Evolutionary conservation across 352 stramenopile species (phyloP).

Genomic region (Pythium rishiriense): DNA sequence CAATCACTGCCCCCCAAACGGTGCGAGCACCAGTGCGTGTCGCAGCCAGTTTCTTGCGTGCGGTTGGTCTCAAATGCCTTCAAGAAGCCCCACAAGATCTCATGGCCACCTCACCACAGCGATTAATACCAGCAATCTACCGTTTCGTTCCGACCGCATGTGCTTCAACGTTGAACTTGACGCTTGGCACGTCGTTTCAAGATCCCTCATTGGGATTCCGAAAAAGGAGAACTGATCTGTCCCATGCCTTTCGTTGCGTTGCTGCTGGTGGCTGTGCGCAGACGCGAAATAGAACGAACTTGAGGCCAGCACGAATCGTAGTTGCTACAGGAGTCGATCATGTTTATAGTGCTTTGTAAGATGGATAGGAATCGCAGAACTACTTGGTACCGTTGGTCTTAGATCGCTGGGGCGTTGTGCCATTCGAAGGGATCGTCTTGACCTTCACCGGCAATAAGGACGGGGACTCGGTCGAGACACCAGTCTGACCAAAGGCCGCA

Average conservation of each 20-base stretch:
- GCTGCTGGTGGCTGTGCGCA: too few species aligned
- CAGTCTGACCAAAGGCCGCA: constrained; percentile 2
- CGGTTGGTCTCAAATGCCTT: too few species aligned
- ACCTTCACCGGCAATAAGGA: background rate
- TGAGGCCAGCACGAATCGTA: too few species aligned
- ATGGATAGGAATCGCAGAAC: too few species aligned
- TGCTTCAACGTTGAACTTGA: constrained; percentile 7
- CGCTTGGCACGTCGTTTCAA: background rate
- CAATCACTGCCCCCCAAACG: background rate
- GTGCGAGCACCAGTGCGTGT: background rate
- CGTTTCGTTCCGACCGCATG: background rate
- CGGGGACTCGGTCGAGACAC: background rate
- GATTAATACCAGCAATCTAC: background rate
- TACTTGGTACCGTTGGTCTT: background rate
- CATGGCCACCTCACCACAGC: too few species aligned
- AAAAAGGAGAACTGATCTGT: background rate
- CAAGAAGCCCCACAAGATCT: too few species aligned
- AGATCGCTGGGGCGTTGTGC: background rate
- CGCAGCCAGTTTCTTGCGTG: background rate
- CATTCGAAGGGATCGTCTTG: background rate
- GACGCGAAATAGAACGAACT: too few species aligned
- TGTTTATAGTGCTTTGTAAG: too few species aligned
- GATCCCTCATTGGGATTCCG: background rate
- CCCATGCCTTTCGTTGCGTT: too few species aligned
- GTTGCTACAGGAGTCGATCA: too few species aligned